These are phyloP conservation scores for Aspergillus pseudotamarii DNA, from an alignment of 2,329 filamentous ascomycete species.

Conservation along the genomic window DNA sequence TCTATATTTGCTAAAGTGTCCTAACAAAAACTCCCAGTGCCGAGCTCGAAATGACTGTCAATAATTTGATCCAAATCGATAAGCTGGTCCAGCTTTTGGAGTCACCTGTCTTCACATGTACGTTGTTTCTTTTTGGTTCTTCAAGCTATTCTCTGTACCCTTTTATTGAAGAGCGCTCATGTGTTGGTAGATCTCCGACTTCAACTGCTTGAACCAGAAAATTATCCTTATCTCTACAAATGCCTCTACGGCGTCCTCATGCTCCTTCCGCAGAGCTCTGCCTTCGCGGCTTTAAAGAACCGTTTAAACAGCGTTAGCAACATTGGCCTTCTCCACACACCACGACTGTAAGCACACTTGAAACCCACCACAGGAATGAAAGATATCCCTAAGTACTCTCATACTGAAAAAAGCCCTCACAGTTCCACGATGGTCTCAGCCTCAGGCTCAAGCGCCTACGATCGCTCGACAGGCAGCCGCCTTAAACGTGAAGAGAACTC, in stretches of 20 bases:
- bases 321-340: slow-evolving; percentile 90
- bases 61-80: slow-evolving; percentile 97
- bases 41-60: slow-evolving; percentile 97
- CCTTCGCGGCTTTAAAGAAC: slow-evolving; percentile 95
- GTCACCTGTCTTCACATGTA: slow-evolving; percentile 96
- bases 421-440: slow-evolving; percentile 15
- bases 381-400: neutral
- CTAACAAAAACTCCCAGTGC: slow-evolving; percentile 61
- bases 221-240: slow-evolving; percentile 93
- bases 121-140: slow-evolving; percentile 35
- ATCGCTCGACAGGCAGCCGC: slow-evolving; percentile 67
- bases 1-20: neutral
- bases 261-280: slow-evolving; percentile 96
- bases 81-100: slow-evolving; percentile 96
- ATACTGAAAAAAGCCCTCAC: slow-evolving; percentile 14
- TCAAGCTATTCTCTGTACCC: neutral
- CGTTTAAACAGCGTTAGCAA: slow-evolving; percentile 95
- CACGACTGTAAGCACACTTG: slow-evolving; percentile 67
- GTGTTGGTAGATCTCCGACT: slow-evolving; percentile 76
- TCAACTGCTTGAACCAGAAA: slow-evolving; percentile 92
- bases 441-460: slow-evolving; percentile 56
- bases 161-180: slow-evolving; percentile 14
- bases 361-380: slow-evolving; percentile 20
- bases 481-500: slow-evolving; percentile 82
- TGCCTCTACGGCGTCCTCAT: slow-evolving; percentile 96